Base-by-base conservation (phyloP, 2,329 filamentous ascomycete genomes). In the Lachnellula subtilissima region DNA sequence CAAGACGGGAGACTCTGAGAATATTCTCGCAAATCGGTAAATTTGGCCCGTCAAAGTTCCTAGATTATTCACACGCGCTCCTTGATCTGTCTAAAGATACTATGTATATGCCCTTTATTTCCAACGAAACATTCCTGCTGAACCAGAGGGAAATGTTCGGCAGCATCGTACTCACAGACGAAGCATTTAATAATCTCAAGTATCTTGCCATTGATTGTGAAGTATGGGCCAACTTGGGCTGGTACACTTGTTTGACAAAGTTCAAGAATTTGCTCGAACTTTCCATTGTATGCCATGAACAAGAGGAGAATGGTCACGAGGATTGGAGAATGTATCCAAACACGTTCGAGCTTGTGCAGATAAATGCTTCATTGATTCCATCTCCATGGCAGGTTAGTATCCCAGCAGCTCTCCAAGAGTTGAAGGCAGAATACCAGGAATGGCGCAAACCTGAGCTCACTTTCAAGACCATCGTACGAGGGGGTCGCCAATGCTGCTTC, bases 111-210 rank as follows among this genome's bases (percentile, higher is more conserved):
- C 11, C 11, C 8, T 17, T 12, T 0, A 2, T 12, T 12, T 1
- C 11, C 2, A 1, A 9, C 1, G 5, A 2, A 15, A 2, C 12
- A 19, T 17, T 5, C 0, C 11, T 2, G 8, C 8, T 9, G 2
- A 4, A 23, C 42, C 37, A 40, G 15, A 6, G 14, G 1, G 14
- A n/a, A 3, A 9, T 45, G 11, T 45, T 45, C 7, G 9, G 5
- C 42, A 5, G 19, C 19, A 5, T 0, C 1, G 5, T 45, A 22
- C 42, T 45, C 11, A 45, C 42, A 19, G 19, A 22, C 19, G n/a
- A 19, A 23, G 19, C 42, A 5, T 45, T 25, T 19, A 11, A 45
- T 19, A 45, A 45, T 6, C 42, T 45, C 2, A 45, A 45, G 42
- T 45, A 23, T 19, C 19, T 45, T 19, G 42, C 42, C 19, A 12